Conservation (phyloP, 441 rosid species). For the Erodium moschatum region DNA sequence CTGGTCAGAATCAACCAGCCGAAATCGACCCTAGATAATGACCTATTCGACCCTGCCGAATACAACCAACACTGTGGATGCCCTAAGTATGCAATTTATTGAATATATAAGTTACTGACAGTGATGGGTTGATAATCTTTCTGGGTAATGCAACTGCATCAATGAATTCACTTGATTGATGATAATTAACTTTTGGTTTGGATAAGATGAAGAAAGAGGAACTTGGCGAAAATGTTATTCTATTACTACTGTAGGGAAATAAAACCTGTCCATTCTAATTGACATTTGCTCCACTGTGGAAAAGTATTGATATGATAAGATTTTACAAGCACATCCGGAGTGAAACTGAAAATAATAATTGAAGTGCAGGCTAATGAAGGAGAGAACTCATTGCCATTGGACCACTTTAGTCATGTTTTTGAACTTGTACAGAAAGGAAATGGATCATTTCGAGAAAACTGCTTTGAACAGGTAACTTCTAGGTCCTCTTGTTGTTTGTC, state of each 20-base stretch:
- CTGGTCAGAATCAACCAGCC: no score
- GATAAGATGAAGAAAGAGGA: background rate
- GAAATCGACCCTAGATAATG: no score
- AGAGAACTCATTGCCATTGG: conserved; percentile 7
- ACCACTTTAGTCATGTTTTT: conserved; percentile 5
- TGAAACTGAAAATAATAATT: background rate
- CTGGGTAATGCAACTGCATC: background rate
- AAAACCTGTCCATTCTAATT: background rate
- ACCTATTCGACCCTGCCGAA: no score
- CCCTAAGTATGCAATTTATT: background rate
- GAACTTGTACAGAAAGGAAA: conserved; percentile 10
- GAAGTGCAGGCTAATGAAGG: conserved; percentile 9
- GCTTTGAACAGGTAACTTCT: conserved; percentile 8
- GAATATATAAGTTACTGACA: background rate
- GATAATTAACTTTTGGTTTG: background rate
- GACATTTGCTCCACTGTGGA: background rate
- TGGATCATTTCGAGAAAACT: conserved; percentile 5
- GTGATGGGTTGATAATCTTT: background rate
- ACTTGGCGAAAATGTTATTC: background rate
- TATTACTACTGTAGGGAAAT: background rate
- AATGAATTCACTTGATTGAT: conserved; percentile 3
- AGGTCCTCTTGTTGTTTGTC: background rate
- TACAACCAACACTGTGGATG: no score
- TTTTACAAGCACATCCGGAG: background rate
- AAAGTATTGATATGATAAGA: background rate